A percentile compares a stretch with the other conserved stretches of the same genome.
These are phyloP conservation scores for Cryphonectria nitschkei DNA, from an alignment of 2,329 filamentous ascomycete species.

Conservation along the genomic window DNA sequence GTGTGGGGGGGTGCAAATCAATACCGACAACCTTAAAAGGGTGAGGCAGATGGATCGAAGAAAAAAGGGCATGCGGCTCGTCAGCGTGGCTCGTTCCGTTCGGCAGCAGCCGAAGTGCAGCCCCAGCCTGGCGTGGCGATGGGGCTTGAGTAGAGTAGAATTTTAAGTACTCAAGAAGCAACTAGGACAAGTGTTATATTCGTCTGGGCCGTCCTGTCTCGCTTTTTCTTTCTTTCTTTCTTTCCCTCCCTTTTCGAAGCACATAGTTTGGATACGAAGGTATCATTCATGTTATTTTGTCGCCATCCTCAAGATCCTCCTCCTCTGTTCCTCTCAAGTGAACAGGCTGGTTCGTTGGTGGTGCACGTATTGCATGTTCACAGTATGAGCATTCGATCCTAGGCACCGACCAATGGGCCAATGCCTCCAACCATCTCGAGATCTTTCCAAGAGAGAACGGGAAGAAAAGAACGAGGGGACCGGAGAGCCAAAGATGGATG, in stretches of 20 bases:
- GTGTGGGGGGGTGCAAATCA: not conserved
- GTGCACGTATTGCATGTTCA: too few relatives aligned
- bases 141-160: not conserved
- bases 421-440: too few relatives aligned
- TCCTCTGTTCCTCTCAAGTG: not conserved
- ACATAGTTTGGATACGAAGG: not conserved
- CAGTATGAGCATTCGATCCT: too few relatives aligned
- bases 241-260: not conserved
- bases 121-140: not conserved
- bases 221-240: not conserved
- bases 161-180: not conserved
- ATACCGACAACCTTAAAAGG: not conserved
- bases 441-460: not conserved
- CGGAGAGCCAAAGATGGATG: not conserved
- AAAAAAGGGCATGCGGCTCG: conserved; percentile 4
- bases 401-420: too few relatives aligned
- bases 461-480: not conserved
- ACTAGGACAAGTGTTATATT: not conserved
- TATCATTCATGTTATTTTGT: not conserved
- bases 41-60: not conserved
- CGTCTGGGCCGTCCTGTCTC: not conserved
- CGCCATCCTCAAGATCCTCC: not conserved
- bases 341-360: not conserved
- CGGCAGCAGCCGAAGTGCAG: conserved; percentile 8
- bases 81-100: conserved; percentile 1